Evolutionary conservation across 2,329 filamentous ascomycete species (phyloP), one percentile per base, ranked within the genome.

Genomic region (Ceratocystiopsis minuta): DNA sequence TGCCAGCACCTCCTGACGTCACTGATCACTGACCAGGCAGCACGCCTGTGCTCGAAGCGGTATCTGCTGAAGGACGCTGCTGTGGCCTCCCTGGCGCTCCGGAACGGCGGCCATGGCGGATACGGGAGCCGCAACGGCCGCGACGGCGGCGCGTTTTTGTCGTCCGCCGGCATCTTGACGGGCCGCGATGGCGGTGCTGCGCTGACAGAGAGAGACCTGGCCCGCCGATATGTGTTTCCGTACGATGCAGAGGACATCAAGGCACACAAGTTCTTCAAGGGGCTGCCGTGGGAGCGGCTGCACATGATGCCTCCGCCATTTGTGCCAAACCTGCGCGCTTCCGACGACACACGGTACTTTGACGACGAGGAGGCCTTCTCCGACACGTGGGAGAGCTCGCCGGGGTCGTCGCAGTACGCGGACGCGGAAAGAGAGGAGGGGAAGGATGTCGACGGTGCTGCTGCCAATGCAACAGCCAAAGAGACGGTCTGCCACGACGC

Each of bases 211-310:
- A 4, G 20, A 4, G 20, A 20, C 20, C 55, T 57, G 39, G 52
- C 54, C 5, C 55, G 62, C 1, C 66, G 75, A 31, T 79, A 80
- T 42, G 87, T 96, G 4, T 88, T 85, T 52, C 66, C 81, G 0
- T 72, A 90, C 46, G 87, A 93, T 53, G 87, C 83, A 1, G 75
- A 82, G 48, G 86, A 95, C 43, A 92, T 96, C 64, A 95, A 92
- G 56, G 61, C 68, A 4, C 90, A 96, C 59, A 72, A 75, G 12
- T 96, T 88, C 70, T 96, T 96, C 62, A 69, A 68, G 43, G 74
- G 75, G 39, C 73, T 92, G 15, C 70, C 74, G 1, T 96, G 85
- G 90, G 73, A 80, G 14, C 71, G 70, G 1, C 59, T 94, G 15
- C 80, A 90, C 52, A 60, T 70, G 32, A 69, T 74, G 43, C 64